Evolutionary conservation across 768 basidiomycete genomes (phyloP), one percentile per base, ranked within the genome.

Genomic region (Ramaria rubella): DNA sequence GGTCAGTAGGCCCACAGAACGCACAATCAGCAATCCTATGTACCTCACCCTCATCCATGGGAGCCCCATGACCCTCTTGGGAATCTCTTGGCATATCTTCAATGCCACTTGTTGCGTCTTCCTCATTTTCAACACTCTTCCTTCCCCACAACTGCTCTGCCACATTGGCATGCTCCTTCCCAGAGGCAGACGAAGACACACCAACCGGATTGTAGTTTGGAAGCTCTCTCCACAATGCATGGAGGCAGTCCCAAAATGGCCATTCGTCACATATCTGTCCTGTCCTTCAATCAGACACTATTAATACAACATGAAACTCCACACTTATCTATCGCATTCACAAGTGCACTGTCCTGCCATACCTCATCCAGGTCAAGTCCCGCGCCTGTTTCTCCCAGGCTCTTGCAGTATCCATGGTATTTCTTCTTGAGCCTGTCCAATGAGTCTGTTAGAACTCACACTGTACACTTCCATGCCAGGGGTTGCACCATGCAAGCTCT

Each of bases 221-320:
- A 24, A 70, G 64, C 52, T 69, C 63, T 8, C 52, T 23, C 68
- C 68, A 69, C 36, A 68, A 64, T 12, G 63, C 24, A 45, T 70
- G 67, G 2, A 70, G 52, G 30, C 64, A 60, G 23, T 65, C 61
- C 65, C 66, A 70, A 62, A 64, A 69, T 26, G 67, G 65, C 63
- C 64, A 70, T 11, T 62, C 33, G 1, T 23, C 19, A 1, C 26
- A 34, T 15, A 67, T 62, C 7, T 23, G 5, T 27, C 29, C 59
- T 61, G 23, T 40, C 30, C 17, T 2, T 17, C 9, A 14, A 56
- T 7, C 24, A 55, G 5, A 6, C 19, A 19, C 4, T 1, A 2
- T 24, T 12, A 15, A 7, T 5, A 30, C 6, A 36, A 27, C 17
- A 24, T 4, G 23, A 34, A 3, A 26, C 15, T 5, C 15, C 23